Base-by-base conservation (phyloP, 1,139 yeast genomes). In the Trichomonascaceae sp. region DNA sequence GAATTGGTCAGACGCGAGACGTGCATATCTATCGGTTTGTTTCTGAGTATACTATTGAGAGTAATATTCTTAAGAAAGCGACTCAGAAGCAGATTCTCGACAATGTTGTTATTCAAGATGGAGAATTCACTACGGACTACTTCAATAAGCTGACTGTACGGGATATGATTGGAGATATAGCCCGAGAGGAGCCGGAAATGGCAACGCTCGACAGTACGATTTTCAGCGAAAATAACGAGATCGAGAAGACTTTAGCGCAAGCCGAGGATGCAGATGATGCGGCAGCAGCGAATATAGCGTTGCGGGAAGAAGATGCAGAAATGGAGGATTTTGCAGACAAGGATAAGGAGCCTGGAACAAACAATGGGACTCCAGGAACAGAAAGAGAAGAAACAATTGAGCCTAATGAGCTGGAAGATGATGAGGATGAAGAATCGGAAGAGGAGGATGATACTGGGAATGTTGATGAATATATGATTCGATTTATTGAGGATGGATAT, bases 251-350 rank as follows among this genome's bases (percentile, higher is more conserved):
- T 2, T 75, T 93, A 60, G 96, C 96, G 1, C 91, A 87, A 66
- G 99, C 96, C 0, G 99, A 93, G 72, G 99, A 95, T 67, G 97
- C 84, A 53, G 97, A 93, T 55, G 99, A 95, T 73, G 86, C 95
- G 18, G 82, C 80, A 4, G 99, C 99, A 1, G 98, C 98, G 0
- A 85, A 78, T 60, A 82, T 82, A 41, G 99, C 99, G 0, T 78
- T 90, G 85, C 80, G 80, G 62, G 99, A 93, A 68, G 88, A 81
- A n/a, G 86, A 85, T 17, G 68, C 79, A 43, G 99, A 93, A 66
- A 84, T 83, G 52, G 93, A 86, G 50, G 99, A 95, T 67, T 93
- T 93, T 68, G 79, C 75, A 12, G 86, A 82, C 45, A 46, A 53
- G 24, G 49, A 53, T 39, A 47, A 45, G 20, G 46, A 50, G 13